Evolutionary conservation across 2,329 filamentous ascomycete species (phyloP).

Genomic region (Pseudogymnoascus sp.): DNA sequence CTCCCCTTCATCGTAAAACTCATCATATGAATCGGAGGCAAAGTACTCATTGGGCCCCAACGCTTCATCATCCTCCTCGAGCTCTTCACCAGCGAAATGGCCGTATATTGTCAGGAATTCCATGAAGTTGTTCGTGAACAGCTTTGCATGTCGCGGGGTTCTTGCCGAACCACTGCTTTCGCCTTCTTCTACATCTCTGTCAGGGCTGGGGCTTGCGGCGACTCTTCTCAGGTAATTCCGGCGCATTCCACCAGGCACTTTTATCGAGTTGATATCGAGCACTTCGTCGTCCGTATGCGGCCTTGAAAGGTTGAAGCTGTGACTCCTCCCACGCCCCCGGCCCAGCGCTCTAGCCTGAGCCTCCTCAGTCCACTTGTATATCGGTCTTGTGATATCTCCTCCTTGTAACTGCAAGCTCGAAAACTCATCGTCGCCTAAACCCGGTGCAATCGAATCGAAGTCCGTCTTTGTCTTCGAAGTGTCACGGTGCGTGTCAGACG

Average conservation of each 20-base stretch:
- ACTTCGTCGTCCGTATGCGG: slow-evolving; percentile 73
- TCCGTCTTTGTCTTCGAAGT: slow-evolving; percentile 27
- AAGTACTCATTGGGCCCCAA: slow-evolving; percentile 87
- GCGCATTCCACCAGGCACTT: slow-evolving; percentile 86
- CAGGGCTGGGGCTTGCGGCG: slow-evolving; percentile 53
- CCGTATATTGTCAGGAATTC: slow-evolving; percentile 94
- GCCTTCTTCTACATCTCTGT: slow-evolving; percentile 27
- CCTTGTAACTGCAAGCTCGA: slow-evolving; percentile 89
- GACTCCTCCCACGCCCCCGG: slow-evolving; percentile 60
- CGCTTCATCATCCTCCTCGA: slow-evolving; percentile 93
- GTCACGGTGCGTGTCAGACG: slow-evolving; percentile 30
- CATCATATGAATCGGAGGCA: slow-evolving; percentile 64
- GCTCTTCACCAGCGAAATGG: slow-evolving; percentile 92
- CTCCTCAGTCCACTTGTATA: slow-evolving; percentile 95
- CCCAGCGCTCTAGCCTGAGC: slow-evolving; percentile 58
- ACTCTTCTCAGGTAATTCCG: slow-evolving; percentile 78
- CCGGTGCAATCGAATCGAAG: slow-evolving; percentile 26
- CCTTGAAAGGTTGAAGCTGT: slow-evolving; percentile 74
- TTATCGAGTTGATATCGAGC: slow-evolving; percentile 82
- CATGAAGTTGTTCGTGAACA: slow-evolving; percentile 87
- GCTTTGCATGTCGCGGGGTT: slow-evolving; percentile 42
- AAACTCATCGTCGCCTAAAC: slow-evolving; percentile 67
- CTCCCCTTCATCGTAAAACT: slow-evolving; percentile 42
- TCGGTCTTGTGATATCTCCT: slow-evolving; percentile 86
- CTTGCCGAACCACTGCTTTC: slow-evolving; percentile 32